phyloP scores from a whole-genome alignment of 2,329 filamentous ascomycete species.

The Aspergillus sp. region DNA sequence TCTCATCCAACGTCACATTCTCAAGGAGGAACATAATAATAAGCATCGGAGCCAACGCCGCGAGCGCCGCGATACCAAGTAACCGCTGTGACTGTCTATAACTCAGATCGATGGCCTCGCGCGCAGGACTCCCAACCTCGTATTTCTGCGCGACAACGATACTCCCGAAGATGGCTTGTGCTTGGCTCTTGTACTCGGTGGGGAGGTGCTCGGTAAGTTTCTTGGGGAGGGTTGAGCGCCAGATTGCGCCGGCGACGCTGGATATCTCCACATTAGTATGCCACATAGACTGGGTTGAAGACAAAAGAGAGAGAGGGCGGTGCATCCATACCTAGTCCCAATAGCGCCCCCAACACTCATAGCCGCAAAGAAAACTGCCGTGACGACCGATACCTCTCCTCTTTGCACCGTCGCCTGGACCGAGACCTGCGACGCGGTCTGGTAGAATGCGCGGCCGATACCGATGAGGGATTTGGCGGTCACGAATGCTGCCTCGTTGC shows the following conservation, averaged over 20 bases:
- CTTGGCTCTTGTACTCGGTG: conserved; percentile 23
- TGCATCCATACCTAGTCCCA: conserved; percentile 34
- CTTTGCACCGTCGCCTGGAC: conserved; percentile 41
- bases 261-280: not conserved
- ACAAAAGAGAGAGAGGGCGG: too few relatives aligned
- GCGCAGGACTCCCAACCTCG: conserved; percentile 15
- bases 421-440: conserved; percentile 39
- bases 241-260: conserved; percentile 43
- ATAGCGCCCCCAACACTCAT: conserved; percentile 40
- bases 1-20: conserved; percentile 26
- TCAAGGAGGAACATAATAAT: conserved; percentile 30
- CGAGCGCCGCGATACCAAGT: conserved; percentile 25
- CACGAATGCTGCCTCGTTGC: conserved; percentile 42
- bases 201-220: conserved; percentile 28
- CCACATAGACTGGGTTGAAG: too few relatives aligned
- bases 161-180: conserved; percentile 26
- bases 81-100: conserved; percentile 29
- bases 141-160: conserved; percentile 27
- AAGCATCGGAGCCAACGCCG: conserved; percentile 25
- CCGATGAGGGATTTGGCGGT: conserved; percentile 39
- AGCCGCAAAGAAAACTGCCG: conserved; percentile 41
- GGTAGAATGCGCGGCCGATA: conserved; percentile 42
- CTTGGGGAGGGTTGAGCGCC: conserved; percentile 32
- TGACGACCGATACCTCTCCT: conserved; percentile 44
- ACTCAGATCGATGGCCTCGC: conserved; percentile 26